Base-by-base conservation (phyloP, 148 eudicot genomes). In the Arctostaphylos glauca region DNA sequence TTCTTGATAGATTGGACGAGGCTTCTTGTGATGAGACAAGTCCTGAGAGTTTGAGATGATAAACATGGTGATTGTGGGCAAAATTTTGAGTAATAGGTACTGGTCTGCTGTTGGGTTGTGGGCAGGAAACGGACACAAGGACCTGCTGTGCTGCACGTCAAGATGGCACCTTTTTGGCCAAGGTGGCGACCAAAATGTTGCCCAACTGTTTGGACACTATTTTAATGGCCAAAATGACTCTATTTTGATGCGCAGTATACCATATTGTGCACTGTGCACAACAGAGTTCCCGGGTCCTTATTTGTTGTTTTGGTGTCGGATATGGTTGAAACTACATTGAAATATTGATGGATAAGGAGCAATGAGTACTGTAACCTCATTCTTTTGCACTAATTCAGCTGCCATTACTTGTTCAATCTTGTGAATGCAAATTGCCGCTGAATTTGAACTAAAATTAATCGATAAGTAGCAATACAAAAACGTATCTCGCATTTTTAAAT, bases 1-100 rank as follows among this genome's bases (percentile, higher is more conserved):
- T 96, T 87, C 92, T 96, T 48, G 98, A 96, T 84, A 82, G 85
- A 83, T 85, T 96, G 81, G 97, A 94, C 7, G 99, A 96, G 88
- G 99, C 88, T 85, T 91, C 88, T 53, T 56, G 84, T 80, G 87
- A 88, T 18, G 88, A 89, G 44, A 74, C 82, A 46, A 58, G 49
- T 80, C n/a, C 75, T 21, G 54, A 59, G 62, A 5, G 75, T 53
- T 64, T 23, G 80, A 80, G 86, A 80, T 81, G 70, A 55, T 38
- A 47, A 31, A 38, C 80, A 59, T 77, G 47, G 38, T 18, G 38
- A 38, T 41, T 13, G 19, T 43, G 15, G 48, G 1, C 16, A 54
- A 76, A 76, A 76, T 77, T 5, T 15, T 54, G 47, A 15, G 52
- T 44, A 52, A 44, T 52, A 52, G 47, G 56, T 52, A 12, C 14